These are phyloP conservation scores for Hericium erinaceus DNA, from an alignment of 768 basidiomycete species.

Conservation along the genomic window DNA sequence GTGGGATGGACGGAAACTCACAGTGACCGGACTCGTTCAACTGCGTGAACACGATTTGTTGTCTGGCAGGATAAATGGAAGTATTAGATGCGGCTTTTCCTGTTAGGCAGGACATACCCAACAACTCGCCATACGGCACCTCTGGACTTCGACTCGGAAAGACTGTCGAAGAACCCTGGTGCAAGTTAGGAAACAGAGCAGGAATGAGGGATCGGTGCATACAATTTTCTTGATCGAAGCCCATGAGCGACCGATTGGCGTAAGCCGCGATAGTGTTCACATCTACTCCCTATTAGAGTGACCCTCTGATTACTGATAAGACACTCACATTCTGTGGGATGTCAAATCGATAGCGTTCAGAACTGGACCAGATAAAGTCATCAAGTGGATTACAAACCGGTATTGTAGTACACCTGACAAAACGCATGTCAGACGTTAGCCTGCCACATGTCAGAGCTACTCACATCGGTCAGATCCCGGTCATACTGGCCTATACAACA, in stretches of 20 bases:
- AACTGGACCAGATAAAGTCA: no score
- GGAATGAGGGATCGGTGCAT: neutral
- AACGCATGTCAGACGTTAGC: neutral
- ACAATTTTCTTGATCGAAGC: slow-evolving; percentile 46
- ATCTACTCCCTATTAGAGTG: slow-evolving; percentile 14
- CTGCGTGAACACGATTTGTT: slow-evolving; percentile 49
- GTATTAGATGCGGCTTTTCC: neutral
- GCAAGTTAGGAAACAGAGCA: neutral
- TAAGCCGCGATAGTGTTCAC: slow-evolving; percentile 35
- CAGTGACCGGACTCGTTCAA: slow-evolving; percentile 30
- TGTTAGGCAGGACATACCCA: slow-evolving; percentile 24
- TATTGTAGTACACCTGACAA: slow-evolving; percentile 39
- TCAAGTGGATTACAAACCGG: slow-evolving; percentile 23
- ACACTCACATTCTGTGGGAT: slow-evolving; percentile 7
- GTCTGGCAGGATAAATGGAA: slow-evolving; percentile 21
- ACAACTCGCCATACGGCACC: slow-evolving; percentile 48
- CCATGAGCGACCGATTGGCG: slow-evolving; percentile 44
- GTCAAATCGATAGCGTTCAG: slow-evolving; percentile 2
- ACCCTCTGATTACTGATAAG: neutral
- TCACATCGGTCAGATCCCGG: slow-evolving; percentile 47
- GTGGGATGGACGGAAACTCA: slow-evolving; percentile 15
- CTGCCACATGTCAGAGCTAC: slow-evolving; percentile 7
- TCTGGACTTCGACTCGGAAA: slow-evolving; percentile 35
- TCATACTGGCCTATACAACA: slow-evolving; percentile 36
- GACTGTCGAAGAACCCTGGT: slow-evolving; percentile 39